Percentiles rank a stretch among this genome's conserved stretches.
phyloP scores from a whole-genome alignment of 441 rosid genomes.

The Erodium trifolium region DNA sequence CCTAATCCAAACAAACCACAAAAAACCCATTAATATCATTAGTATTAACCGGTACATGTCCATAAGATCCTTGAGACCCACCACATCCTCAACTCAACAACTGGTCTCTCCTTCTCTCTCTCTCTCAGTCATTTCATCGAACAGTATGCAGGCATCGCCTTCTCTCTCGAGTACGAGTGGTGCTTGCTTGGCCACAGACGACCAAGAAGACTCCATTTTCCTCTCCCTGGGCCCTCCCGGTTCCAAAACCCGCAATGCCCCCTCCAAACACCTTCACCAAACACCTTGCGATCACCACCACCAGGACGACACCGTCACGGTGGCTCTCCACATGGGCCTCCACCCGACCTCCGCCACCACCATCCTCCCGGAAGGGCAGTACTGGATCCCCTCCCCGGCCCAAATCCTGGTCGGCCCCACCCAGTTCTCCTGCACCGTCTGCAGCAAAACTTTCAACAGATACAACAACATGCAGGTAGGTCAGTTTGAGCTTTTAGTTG shows the following conservation, averaged over 20 bases:
- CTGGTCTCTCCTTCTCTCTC: constrained; percentile 11
- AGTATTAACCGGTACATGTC: too few relatives aligned
- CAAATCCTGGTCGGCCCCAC: constrained; percentile 97
- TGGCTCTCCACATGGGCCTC: constrained; percentile 86
- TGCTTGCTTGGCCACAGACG: background rate
- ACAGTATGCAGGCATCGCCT: constrained; percentile 10
- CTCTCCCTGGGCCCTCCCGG: constrained; percentile 4
- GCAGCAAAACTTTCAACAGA: constrained; percentile 91
- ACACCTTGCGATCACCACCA: background rate
- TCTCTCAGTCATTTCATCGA: constrained; percentile 5
- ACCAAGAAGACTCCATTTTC: background rate
- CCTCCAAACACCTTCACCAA: constrained; percentile 9
- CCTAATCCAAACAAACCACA: background rate
- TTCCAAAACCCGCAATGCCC: background rate
- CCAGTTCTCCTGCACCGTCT: constrained; percentile 95
- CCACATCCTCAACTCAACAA: constrained; percentile 5
- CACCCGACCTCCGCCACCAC: constrained; percentile 33
- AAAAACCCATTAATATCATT: too few relatives aligned
- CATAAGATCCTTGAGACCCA: too few relatives aligned
- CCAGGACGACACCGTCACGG: constrained; percentile 44
- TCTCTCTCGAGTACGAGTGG: constrained; percentile 17
- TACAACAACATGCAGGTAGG: constrained; percentile 95
- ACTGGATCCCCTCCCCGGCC: constrained; percentile 96
- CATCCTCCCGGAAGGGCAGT: constrained; percentile 80
- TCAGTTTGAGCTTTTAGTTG: too few relatives aligned